These are phyloP conservation scores for Lolium perenne DNA, from an alignment of 176 grass and related monocot genomes.

Conservation along the genomic window DNA sequence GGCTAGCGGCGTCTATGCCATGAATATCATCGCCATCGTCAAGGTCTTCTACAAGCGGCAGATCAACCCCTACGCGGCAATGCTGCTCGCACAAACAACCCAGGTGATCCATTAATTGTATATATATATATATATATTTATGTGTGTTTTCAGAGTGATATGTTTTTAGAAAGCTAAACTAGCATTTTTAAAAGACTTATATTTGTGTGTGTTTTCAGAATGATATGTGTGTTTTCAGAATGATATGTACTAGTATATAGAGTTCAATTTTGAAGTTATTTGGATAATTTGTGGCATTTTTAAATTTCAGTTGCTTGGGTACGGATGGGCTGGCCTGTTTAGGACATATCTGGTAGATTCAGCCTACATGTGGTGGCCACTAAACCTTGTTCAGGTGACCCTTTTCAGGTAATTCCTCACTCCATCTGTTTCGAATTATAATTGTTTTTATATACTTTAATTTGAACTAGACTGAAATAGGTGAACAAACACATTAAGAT, in stretches of 20 bases:
- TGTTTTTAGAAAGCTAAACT: not conserved
- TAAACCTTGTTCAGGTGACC: conserved; percentile 93
- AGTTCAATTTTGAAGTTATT: not conserved
- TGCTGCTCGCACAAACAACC: conserved; percentile 80
- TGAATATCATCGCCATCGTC: conserved; percentile 80
- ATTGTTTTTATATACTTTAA: too few species aligned
- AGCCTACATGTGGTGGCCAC: conserved; percentile 96
- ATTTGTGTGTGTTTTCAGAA: too few species aligned
- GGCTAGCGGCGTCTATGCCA: conserved; percentile 56
- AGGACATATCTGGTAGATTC: conserved; percentile 93
- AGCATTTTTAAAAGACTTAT: too few species aligned
- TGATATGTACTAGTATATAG: not conserved
- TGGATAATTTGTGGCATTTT: not conserved
- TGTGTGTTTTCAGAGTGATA: not conserved
- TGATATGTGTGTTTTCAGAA: not conserved
- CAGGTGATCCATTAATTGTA: conserved; percentile 46
- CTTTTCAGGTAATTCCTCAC: conserved; percentile 55
- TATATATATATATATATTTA: not conserved
- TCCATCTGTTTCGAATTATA: too few species aligned
- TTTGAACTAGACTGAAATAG: too few species aligned
- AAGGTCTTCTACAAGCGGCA: conserved; percentile 79
- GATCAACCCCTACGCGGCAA: conserved; percentile 61
- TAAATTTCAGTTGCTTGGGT: conserved; percentile 59
- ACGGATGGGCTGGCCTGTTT: conserved; percentile 96
- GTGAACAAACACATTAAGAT: too few species aligned